These are phyloP conservation scores for Cyclotella kingstonii DNA, from an alignment of 108 stramenopile species.

Conservation along the genomic window DNA sequence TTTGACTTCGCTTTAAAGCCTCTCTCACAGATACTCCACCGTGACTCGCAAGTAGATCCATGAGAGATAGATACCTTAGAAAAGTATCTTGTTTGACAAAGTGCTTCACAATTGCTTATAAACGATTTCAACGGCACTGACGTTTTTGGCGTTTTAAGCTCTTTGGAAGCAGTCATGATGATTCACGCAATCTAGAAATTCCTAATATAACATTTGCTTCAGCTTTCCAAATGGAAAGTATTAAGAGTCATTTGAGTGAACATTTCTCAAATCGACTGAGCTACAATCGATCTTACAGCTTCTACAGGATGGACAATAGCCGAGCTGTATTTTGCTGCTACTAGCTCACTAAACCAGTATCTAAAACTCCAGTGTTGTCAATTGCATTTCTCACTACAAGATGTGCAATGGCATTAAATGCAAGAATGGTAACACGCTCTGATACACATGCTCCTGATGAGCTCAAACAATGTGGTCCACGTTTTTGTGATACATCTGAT, in stretches of 20 bases:
- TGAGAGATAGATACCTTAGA: constrained; percentile 80
- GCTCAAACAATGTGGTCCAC: constrained; percentile 59
- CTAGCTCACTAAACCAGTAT: constrained; percentile 56
- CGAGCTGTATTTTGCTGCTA: constrained; percentile 90
- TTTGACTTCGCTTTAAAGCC: no score
- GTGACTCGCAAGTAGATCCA: constrained; percentile 81
- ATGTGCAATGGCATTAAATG: constrained; percentile 47
- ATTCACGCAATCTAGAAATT: constrained; percentile 99
- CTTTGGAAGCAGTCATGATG: constrained; percentile 98
- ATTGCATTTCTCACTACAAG: constrained; percentile 59
- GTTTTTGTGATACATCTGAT: constrained; percentile 38
- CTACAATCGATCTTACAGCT: constrained; percentile 97
- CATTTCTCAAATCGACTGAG: constrained; percentile 96
- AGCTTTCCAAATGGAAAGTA: constrained; percentile 98
- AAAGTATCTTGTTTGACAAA: constrained; percentile 71
- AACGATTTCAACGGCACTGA: constrained; percentile 75
- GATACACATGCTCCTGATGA: constrained; percentile 84
- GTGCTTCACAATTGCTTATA: constrained; percentile 59
- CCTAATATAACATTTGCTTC: constrained; percentile 99
- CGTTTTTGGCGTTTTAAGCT: constrained; percentile 97
- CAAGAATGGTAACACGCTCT: constrained; percentile 69
- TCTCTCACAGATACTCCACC: constrained; percentile 75
- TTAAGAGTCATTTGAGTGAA: constrained; percentile 99
- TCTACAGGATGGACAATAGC: constrained; percentile 96
- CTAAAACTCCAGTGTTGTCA: constrained; percentile 51